phyloP scores from a whole-genome alignment of 176 grass and related monocot genomes.

The Eleusine coracana region DNA sequence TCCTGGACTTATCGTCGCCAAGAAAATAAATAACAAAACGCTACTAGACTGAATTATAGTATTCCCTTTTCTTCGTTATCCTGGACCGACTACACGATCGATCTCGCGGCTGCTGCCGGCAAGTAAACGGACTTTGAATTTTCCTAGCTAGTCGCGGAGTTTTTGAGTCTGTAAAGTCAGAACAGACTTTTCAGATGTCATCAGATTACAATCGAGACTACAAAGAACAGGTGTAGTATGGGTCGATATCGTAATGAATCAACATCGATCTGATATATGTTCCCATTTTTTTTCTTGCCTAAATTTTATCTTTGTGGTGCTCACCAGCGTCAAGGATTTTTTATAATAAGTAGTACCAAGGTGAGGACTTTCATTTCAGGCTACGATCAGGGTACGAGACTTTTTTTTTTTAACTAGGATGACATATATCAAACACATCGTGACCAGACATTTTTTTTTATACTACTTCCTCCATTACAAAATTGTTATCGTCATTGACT shows the following conservation, averaged over 20 bases:
- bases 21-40: not conserved
- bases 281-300: not conserved
- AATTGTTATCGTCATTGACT: too few relatives aligned
- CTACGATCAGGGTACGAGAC: not conserved
- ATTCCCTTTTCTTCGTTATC: not conserved
- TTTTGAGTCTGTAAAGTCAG: constrained; percentile 2
- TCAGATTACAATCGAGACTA: not conserved
- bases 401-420: not conserved
- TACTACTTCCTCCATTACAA: too few relatives aligned
- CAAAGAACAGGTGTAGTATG: not conserved
- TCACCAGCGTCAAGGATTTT: not conserved
- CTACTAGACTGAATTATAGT: too few relatives aligned
- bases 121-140: not conserved
- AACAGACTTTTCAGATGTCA: not conserved
- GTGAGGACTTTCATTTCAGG: not conserved
- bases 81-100: not conserved
- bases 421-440: not conserved
- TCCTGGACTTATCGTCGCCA: not conserved
- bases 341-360: not conserved
- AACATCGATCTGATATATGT: too few relatives aligned
- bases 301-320: not conserved
- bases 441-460: not conserved
- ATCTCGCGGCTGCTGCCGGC: not conserved
- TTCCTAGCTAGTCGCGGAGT: not conserved
- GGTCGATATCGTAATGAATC: not conserved